Evolutionary conservation across 495 filamentous ascomycete species (phyloP), one percentile per base, ranked within the genome.

Genomic region (Daldinia concentrica): DNA sequence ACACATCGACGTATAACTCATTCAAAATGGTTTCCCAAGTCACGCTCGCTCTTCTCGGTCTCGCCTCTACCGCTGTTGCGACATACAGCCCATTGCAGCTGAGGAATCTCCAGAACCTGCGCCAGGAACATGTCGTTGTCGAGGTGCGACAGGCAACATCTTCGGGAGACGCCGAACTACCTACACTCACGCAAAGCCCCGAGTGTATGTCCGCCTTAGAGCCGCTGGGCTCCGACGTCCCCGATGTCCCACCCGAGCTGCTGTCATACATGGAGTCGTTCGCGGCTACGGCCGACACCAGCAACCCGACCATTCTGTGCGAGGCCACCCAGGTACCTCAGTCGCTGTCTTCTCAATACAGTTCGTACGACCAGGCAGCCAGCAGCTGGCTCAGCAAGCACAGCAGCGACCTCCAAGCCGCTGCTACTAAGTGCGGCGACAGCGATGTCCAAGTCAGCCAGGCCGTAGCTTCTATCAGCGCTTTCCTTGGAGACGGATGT

Each of bases 341-440:
- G 6, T 69, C 71, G n/a, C 34, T 73, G 27, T 58, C 57, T 12
- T 22, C 62, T 9, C 66, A 27, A 7, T 69, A 58, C 62, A 69
- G 61, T 51, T 65, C 64, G 26, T 73, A 69, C 62, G 62, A 73
- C 50, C 37, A 66, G 57, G 32, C 32, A 15, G 71, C 61, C 11
- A 69, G 65, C 57, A 66, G 62, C 62, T 73, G 71, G 71, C 32
- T 66, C 58, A 55, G 1, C 62, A 30, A 62, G 62, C 62, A 73
- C 52, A 69, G 39, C 43, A 65, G 64, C 66, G 51, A 69, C 3
- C 22, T 73, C 34, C 9, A 27, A 1, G 62, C 3, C 7, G 12
- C 65, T 39, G 57, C 41, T 22, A 61, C 65, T 22, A 22, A 58
- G 50, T 73, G 71, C 43, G 51, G 8, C 15, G 60, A 6, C 52